A percentile compares a stretch with the other conserved stretches of the same genome.
phyloP scores from a whole-genome alignment of 106 monocot genomes.

The Allium cepa region DNA sequence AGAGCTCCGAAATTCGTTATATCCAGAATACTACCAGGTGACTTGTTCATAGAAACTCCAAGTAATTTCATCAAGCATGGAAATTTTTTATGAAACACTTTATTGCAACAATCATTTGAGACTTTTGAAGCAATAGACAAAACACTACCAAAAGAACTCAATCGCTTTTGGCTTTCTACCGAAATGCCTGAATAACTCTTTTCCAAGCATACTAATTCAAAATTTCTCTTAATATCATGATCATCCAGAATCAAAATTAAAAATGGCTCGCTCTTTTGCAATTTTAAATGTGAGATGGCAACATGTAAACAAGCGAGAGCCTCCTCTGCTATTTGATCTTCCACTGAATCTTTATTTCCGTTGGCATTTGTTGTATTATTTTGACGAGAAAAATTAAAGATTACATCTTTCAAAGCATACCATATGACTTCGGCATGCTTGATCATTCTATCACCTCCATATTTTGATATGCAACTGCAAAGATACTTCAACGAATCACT shows the following conservation, averaged over 20 bases:
- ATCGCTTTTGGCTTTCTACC: constrained; percentile 22
- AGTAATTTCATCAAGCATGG: constrained; percentile 45
- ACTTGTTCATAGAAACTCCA: constrained; percentile 20
- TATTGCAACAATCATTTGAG: constrained; percentile 53
- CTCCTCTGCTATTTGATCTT: constrained; percentile 52
- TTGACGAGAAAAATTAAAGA: constrained; percentile 31
- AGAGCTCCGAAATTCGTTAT: constrained; percentile 56
- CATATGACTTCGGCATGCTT: constrained; percentile 67
- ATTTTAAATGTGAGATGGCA: constrained; percentile 32
- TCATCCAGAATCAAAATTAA: constrained; percentile 56
- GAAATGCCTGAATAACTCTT: constrained; percentile 19
- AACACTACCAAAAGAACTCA: constrained; percentile 57
- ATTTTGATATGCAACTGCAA: constrained; percentile 47
- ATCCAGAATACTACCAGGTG: constrained; percentile 10
- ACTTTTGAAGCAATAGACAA: constrained; percentile 44
- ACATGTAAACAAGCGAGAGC: constrained; percentile 63
- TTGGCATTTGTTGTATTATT: constrained; percentile 10
- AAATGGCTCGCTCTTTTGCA: constrained; percentile 31
- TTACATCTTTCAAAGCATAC: constrained; percentile 61
- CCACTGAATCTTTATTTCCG: constrained; percentile 25
- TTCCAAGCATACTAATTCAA: constrained; percentile 29
- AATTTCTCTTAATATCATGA: constrained; percentile 44
- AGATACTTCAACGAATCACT: constrained; percentile 96
- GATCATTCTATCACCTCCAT: constrained; percentile 61
- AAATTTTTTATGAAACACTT: constrained; percentile 58